Evolutionary conservation across 176 grass and related monocot genomes (phyloP), one percentile per base, ranked within the genome.

Genomic region (Microstegium vimineum): DNA sequence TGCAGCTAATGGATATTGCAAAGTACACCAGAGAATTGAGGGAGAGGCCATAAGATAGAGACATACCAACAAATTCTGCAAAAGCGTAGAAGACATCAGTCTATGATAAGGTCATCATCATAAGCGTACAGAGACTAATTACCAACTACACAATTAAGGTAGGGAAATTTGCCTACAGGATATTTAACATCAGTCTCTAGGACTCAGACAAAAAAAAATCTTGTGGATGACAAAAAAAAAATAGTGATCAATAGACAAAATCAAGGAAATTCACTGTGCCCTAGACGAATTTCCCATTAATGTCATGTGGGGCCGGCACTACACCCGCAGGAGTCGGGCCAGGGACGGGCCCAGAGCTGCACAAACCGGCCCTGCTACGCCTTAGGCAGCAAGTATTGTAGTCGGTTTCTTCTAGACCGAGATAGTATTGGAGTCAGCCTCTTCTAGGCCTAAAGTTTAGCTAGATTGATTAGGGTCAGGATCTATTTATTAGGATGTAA

Each of bases 51-150:
- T 98, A 98, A 0, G 95, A 95, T 76, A 98, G 90, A 77, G 92
- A 98, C 71, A 98, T 84, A 56, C 95, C 95, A 71, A 98, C 95
- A 87, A 81, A 98, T 73, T 98, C 95, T 98, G 89, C 46, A 88
- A 80, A 20, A 84, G 47, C 10, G 42, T 62, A 61, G 14, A 1
- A 35, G 10, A 64, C 2, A 61, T 77, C 8, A 81, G 41, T 1
- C 14, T 64, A 85, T 36, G 75, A 73, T 35, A 83, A 22, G 18
- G 13, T 85, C 4, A 76, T 51, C 13, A 51, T 69, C 60, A 75
- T 80, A 75, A 74, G 36, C 35, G 26, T 75, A 36, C 16, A 70
- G 22, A 81, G 18, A 81, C 6, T 76, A 62, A 25, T 75, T 85
- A 56, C 37, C 41, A 80, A 17, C 4, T 49, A 41, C 41, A 5